Evolutionary conservation across 768 basidiomycete species (phyloP).

Genomic region (Rhodotorula sphaerocarpa): DNA sequence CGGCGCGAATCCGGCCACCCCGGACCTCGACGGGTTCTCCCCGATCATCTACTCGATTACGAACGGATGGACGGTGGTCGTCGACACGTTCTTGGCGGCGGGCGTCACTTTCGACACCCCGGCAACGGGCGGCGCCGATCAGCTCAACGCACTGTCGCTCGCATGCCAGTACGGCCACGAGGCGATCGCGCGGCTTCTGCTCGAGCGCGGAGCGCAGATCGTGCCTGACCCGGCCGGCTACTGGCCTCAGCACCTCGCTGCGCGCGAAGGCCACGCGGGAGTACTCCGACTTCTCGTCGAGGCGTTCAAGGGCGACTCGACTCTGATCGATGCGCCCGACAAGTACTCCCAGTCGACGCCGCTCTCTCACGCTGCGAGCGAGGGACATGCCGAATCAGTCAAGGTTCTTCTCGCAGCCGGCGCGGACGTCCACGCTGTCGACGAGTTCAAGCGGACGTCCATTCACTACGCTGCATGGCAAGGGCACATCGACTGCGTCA

Average conservation of each 20-base stretch:
- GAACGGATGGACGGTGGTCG: slow-evolving; percentile 71
- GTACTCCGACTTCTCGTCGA: slow-evolving; percentile 67
- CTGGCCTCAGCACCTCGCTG: slow-evolving; percentile 91
- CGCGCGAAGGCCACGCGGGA: slow-evolving; percentile 79
- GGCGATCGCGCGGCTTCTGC: slow-evolving; percentile 66
- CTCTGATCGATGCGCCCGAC: slow-evolving; percentile 68
- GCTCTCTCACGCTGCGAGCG: slow-evolving; percentile 84
- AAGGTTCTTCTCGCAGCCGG: slow-evolving; percentile 70
- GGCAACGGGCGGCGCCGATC: slow-evolving; percentile 50
- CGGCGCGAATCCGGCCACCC: slow-evolving; percentile 55
- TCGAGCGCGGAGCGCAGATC: slow-evolving; percentile 67
- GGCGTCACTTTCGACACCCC: slow-evolving; percentile 58
- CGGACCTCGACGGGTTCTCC: slow-evolving; percentile 88
- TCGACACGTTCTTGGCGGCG: slow-evolving; percentile 70
- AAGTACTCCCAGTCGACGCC: slow-evolving; percentile 99
- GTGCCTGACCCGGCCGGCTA: slow-evolving; percentile 89
- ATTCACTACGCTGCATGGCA: slow-evolving; percentile 97
- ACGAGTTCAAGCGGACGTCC: slow-evolving; percentile 76
- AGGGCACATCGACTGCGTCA: slow-evolving; percentile 66
- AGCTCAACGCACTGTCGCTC: slow-evolving; percentile 77
- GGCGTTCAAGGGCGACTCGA: slow-evolving; percentile 49
- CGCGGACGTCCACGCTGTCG: slow-evolving; percentile 62
- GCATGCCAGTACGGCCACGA: slow-evolving; percentile 84
- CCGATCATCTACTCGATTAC: slow-evolving; percentile 90
- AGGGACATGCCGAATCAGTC: slow-evolving; percentile 69